Evolutionary conservation across 1,139 yeast species (phyloP).

Genomic region (Diutina mesorugosa): DNA sequence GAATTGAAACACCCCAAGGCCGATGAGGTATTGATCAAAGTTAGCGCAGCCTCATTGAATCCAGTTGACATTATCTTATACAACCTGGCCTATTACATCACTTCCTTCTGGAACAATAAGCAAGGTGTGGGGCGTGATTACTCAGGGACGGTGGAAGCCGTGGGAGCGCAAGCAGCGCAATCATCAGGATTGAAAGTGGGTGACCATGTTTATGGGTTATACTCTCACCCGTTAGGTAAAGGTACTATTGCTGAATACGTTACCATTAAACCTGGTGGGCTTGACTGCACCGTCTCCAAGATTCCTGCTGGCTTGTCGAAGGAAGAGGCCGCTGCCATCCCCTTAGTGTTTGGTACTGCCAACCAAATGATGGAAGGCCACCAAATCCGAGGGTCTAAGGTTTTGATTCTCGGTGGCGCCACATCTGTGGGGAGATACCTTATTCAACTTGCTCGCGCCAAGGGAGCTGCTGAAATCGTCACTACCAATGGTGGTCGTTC

Average conservation of each 20-base stretch:
- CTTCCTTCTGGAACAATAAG: conserved; percentile 8
- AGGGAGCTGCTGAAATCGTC: conserved; percentile 32
- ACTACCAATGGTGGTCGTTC: conserved; percentile 18
- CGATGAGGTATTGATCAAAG: conserved; percentile 41
- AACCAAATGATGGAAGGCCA: conserved; percentile 20
- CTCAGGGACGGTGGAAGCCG: conserved; percentile 47
- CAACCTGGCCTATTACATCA: conserved; percentile 12
- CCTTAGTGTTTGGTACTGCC: conserved; percentile 49
- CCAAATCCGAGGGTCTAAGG: conserved; percentile 13
- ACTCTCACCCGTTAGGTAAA: conserved; percentile 23
- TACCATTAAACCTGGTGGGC: conserved; percentile 25
- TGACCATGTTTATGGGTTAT: conserved; percentile 52
- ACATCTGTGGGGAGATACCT: conserved; percentile 58
- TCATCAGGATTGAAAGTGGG: conserved; percentile 33
- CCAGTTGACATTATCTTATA: conserved; percentile 52
- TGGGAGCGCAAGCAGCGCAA: conserved; percentile 31
- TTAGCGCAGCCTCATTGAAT: conserved; percentile 46
- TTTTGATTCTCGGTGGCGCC: conserved; percentile 61
- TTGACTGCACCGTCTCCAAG: conserved; percentile 6
- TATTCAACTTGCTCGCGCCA: conserved; percentile 37
- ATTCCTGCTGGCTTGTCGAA: conserved; percentile 36
- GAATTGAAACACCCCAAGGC: not conserved
- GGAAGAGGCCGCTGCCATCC: conserved; percentile 48
- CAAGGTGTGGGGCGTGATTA: conserved; percentile 62
- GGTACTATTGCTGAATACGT: conserved; percentile 38